Evolutionary conservation across 2,329 filamentous ascomycete species (phyloP), one percentile per base, ranked within the genome.

Genomic region (Aspergillus brunneoviolaceus): DNA sequence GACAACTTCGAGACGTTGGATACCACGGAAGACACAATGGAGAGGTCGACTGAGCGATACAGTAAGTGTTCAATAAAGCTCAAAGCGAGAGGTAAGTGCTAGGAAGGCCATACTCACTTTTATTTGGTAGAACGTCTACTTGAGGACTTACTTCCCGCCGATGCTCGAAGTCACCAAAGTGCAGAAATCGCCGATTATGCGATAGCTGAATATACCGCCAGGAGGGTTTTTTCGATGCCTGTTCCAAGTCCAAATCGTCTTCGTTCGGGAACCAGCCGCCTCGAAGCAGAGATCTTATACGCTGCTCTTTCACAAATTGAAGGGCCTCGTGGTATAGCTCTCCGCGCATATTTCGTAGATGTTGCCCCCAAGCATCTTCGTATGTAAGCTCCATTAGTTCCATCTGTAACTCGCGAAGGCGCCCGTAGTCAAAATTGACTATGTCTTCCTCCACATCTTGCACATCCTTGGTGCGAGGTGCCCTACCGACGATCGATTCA

Each of bases 241-340:
- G 81, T 69, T 81, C 85, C 72, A 71, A 76, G 70, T 74, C 79
- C 66, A 77, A 83, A 75, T 75, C 83, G 77, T 73, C 79, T 74
- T 78, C 74, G 51, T 79, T 77, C 3, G 85, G 82, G 66, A 98
- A 99, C 95, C 95, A 99, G 10, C 90, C 88, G 6, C 95, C 95
- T 66, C 91, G 85, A 4, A 98, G 84, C 45, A 99, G 81, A 72
- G 93, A 97, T 57, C 95, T 85, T 62, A 98, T 90, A 42, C 95
- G 87, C 76, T 99, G 95, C 78, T 99, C 95, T 76, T 96, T 97
- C 76, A 98, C 91, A 71, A 99, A 99, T 70, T 96, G 91, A 57
- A 97, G 79, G 11, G 94, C 92, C 76, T 99, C 95, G 69, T 94
- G 88, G 67, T 91, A 90, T 49, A 98, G 83, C 74, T 96, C 92